These are phyloP conservation scores for Thielaviopsis punctulata DNA, from an alignment of 2,329 filamentous ascomycete genomes.

Conservation along the genomic window DNA sequence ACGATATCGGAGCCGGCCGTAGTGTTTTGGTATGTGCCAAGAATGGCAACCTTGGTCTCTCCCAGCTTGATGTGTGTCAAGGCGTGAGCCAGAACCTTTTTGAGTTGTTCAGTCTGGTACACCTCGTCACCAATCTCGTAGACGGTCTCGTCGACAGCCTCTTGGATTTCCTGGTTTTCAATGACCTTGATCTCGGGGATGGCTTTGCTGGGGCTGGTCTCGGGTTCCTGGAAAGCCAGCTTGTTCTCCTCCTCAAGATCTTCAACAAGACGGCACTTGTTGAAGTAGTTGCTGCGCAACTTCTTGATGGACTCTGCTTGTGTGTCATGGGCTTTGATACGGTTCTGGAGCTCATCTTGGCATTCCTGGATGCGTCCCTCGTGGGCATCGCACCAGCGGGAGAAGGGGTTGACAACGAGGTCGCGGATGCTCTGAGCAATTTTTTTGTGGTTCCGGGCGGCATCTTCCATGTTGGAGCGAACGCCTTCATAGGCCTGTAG, in stretches of 20 bases:
- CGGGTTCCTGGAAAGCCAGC: slow-evolving; percentile 82
- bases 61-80: slow-evolving; percentile 71
- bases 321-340: slow-evolving; percentile 83
- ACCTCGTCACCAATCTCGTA: slow-evolving; percentile 82
- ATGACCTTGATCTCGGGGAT: slow-evolving; percentile 83
- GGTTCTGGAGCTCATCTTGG: slow-evolving; percentile 79
- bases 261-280: slow-evolving; percentile 91
- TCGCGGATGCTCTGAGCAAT: slow-evolving; percentile 94
- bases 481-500: slow-evolving; percentile 80
- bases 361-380: slow-evolving; percentile 80
- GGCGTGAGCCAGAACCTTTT: slow-evolving; percentile 77
- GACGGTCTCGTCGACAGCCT: slow-evolving; percentile 61
- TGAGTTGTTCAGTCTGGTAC: slow-evolving; percentile 72
- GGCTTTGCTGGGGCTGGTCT: slow-evolving; percentile 46
- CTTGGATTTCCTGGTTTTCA: slow-evolving; percentile 42
- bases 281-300: slow-evolving; percentile 90
- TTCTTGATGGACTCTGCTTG: slow-evolving; percentile 86
- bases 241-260: slow-evolving; percentile 98
- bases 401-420: slow-evolving; percentile 84
- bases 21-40: slow-evolving; percentile 88
- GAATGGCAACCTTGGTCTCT: slow-evolving; percentile 86
- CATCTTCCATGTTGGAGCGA: slow-evolving; percentile 80
- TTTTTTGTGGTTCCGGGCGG: slow-evolving; percentile 77
- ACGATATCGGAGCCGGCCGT: slow-evolving; percentile 85
- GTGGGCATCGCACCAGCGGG: slow-evolving; percentile 91